Evolutionary conservation across 495 filamentous ascomycete species (phyloP).

Genomic region (Aspergillus wentii): DNA sequence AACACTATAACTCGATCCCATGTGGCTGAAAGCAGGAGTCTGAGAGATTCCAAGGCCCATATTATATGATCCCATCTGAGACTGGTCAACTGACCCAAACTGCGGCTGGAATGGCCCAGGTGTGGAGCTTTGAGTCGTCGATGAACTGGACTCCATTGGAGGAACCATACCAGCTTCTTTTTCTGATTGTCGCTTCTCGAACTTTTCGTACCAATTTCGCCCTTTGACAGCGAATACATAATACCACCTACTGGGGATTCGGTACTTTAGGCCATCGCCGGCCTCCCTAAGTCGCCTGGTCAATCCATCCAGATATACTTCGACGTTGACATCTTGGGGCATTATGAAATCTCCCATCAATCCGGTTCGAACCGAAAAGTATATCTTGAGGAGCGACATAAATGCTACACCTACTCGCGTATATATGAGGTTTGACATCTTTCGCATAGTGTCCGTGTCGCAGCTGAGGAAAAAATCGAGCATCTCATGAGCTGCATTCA

Average conservation of each 20-base stretch:
- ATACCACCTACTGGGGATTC: constrained; percentile 34
- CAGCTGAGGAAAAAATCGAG: constrained; percentile 42
- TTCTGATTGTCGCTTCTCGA: constrained; percentile 21
- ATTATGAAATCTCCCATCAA: constrained; percentile 41
- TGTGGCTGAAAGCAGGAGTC: constrained; percentile 17
- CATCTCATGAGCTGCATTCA: constrained; percentile 43
- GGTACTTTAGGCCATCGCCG: constrained; percentile 30
- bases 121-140: constrained; percentile 5
- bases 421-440: constrained; percentile 42
- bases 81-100: constrained; percentile 5
- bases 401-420: constrained; percentile 38
- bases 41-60: constrained; percentile 10
- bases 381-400: constrained; percentile 45
- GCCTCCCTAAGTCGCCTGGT: constrained; percentile 34
- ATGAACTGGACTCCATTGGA: neutral
- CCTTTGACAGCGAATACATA: constrained; percentile 31
- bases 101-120: constrained; percentile 8
- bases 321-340: constrained; percentile 35
- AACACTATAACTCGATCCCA: constrained; percentile 17
- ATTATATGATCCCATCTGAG: constrained; percentile 11
- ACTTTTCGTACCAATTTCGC: constrained; percentile 32
- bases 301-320: constrained; percentile 39
- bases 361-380: constrained; percentile 41
- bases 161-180: constrained; percentile 2
- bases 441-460: constrained; percentile 33